Base-by-base conservation (phyloP, 495 filamentous ascomycete genomes). In the Schizothecium vesticola region DNA sequence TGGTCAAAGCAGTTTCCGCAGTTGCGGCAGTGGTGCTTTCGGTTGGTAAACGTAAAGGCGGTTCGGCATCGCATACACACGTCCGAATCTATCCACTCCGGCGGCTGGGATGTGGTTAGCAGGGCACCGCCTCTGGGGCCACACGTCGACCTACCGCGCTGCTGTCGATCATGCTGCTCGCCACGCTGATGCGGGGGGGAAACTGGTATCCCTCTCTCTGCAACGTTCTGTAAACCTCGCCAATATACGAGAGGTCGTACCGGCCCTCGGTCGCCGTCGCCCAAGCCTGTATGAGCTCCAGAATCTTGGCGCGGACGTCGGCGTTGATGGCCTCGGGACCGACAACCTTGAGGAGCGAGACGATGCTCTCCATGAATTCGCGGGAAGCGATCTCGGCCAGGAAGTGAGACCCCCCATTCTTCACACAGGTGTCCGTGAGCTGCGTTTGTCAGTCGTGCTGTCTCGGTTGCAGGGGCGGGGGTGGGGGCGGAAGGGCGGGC, bases 41-140 rank as follows among this genome's bases (percentile, higher is more conserved):
- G 88, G 76, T 99, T 99, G 67, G 93, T 98, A 75, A 98, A 98
- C 36, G 92, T 97, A 74, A 99, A 99, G 7, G 93, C 77, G 24
- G 94, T 97, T 67, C 95, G 88, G 73, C 95, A 99, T 76, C 95
- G 88, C 95, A 99, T 97, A 74, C 95, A 99, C 25, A 99, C 95
- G 72, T 99, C 95, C 1, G 94, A 97, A 78, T 99, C 96, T 31
- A 89, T 89, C 95, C 95, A 99, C 77, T 98, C 95, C 4, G 95
- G 95, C 3, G 95, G 95, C 94, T 97, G 70, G 61, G 26, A 22
- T 24, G 63, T n/a, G 57, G 63, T 69, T 43, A 70, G 67, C 55
- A n/a, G 59, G 3, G 51, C 29, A 51, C 28, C 58, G 67, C 74
- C 64, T 24, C 61, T 60, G 62, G 22, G 23, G 66, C 56, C 25